Percentiles rank a stretch among this genome's conserved stretches.
phyloP scores from a whole-genome alignment of 2,329 filamentous ascomycete genomes.

The Colletotrichum destructivum region DNA sequence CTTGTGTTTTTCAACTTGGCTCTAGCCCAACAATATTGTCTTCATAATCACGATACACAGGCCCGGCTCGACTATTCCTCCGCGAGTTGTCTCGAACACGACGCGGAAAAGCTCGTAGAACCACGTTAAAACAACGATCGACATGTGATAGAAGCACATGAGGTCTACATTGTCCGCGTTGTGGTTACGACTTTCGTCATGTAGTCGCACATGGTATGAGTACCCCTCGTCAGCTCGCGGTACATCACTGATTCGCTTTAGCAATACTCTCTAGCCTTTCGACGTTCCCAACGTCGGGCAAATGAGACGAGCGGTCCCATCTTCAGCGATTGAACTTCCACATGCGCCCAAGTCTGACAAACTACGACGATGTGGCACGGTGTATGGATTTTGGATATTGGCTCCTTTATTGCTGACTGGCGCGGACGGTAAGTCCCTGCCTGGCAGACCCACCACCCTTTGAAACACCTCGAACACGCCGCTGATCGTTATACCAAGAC shows the following conservation, averaged over 20 bases:
- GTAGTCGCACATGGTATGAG: conserved; percentile 29
- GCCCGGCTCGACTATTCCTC: neutral
- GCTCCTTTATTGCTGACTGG: conserved; percentile 1
- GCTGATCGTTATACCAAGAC: conserved; percentile 5
- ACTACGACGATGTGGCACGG: conserved; percentile 17
- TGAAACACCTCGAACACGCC: neutral
- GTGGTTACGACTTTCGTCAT: conserved; percentile 16
- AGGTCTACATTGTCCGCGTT: conserved; percentile 8
- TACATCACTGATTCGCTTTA: neutral
- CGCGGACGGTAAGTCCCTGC: conserved; percentile 14
- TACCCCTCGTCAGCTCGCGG: neutral
- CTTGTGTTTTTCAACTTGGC: neutral
- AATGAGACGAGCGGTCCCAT: conserved; percentile 23
- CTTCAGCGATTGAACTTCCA: conserved; percentile 20
- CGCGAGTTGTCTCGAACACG: conserved; percentile 52
- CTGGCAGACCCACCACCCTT: no score
- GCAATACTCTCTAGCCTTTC: conserved; percentile 29
- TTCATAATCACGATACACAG: neutral
- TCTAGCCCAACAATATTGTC: neutral
- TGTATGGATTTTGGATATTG: conserved; percentile 11
- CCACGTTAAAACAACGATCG: conserved; percentile 25
- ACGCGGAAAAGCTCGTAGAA: conserved; percentile 52
- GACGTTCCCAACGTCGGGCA: conserved; percentile 20
- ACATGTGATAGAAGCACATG: conserved; percentile 8
- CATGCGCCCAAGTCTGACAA: conserved; percentile 16